Evolutionary conservation across 176 grass and related monocot species (phyloP), one percentile per base, ranked within the genome.

Genomic region (Rhipidocladum racemiflorum): DNA sequence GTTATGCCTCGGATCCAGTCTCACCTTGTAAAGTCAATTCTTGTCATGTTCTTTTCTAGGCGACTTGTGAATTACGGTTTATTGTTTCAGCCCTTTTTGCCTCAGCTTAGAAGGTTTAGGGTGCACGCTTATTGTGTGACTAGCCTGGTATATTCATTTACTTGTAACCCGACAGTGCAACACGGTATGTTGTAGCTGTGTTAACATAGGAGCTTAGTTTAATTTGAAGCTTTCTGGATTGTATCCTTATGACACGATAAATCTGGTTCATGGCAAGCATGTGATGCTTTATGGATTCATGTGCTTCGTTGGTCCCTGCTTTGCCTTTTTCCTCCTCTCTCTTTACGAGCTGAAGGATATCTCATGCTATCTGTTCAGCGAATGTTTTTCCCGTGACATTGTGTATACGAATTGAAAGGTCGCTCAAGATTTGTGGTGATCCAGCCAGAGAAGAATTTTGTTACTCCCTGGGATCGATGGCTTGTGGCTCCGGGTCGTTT

Each of bases 11-110:
- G 8, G 30, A 66, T 54, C 36, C 32, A 54, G n/a, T 83, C 32
- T 69, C 38, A 39, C 43, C 45, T 87, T 90, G 88, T 90, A 76
- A 61, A 61, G 14, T 57, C 10, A 9, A 59, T 61, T 57, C 24
- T 38, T 28, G 5, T 76, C 73, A 10, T 60, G 54, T 61, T 61
- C 53, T 60, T 76, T 76, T 27, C n/a, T 76, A 76, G 74, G 74
- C 54, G 43, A 12, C 53, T 59, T 76, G 73, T 76, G 54, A 60
- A 43, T 76, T 42, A 43, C 25, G 74, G 55, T 61, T 61, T 76
- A 62, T 62, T 62, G 60, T 61, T 76, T 21, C 54, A n/a, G 5
- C 34, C 53, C 74, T 76, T 76, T 76, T 76, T 76, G 54, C 54
- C 54, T 43, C 54, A 76, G 73, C 35, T 10, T 54, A 43, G 35